A percentile compares a stretch with the other conserved stretches of the same genome.
Evolutionary conservation across 805 yeast species (phyloP).

Genomic region (Komagataella ulmi): DNA sequence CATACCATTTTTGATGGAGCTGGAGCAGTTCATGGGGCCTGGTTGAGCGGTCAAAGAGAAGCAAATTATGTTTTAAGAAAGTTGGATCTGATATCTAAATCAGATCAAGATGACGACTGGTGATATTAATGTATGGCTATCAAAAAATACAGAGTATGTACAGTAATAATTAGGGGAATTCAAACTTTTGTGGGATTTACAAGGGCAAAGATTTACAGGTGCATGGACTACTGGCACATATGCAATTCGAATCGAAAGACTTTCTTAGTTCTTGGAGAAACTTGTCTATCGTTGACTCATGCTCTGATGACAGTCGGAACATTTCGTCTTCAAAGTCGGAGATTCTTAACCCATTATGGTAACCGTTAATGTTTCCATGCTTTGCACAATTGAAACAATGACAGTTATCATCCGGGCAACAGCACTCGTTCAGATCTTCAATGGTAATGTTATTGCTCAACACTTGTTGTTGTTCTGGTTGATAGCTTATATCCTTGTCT

Average conservation of each 20-base stretch:
- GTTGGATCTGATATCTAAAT: not conserved
- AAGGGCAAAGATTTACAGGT: not conserved
- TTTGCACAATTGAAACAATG: slow-evolving; percentile 17
- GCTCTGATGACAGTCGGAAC: not conserved
- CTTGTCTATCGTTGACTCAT: not conserved
- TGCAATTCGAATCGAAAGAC: not conserved
- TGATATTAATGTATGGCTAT: too few species aligned
- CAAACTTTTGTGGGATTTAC: not conserved
- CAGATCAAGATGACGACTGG: not conserved
- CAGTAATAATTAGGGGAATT: not conserved
- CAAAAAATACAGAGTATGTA: not conserved
- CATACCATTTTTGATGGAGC: slow-evolving; percentile 79
- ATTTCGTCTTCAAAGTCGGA: not conserved
- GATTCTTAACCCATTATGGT: not conserved
- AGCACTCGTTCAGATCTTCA: slow-evolving; percentile 12
- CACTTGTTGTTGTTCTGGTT: not conserved
- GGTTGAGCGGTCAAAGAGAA: slow-evolving; percentile 51
- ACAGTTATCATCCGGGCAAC: slow-evolving; percentile 18
- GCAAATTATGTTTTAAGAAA: slow-evolving; percentile 1
- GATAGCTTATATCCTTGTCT: not conserved
- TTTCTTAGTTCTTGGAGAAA: not conserved
- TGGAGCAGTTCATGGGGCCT: slow-evolving; percentile 90
- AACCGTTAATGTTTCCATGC: slow-evolving; percentile 11
- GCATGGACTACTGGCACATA: not conserved
- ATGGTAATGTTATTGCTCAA: not conserved